Percentiles rank a stretch among this genome's conserved stretches.
Evolutionary conservation across 116 monocot species (phyloP).

Genomic region (Dioscorea cayenensis): DNA sequence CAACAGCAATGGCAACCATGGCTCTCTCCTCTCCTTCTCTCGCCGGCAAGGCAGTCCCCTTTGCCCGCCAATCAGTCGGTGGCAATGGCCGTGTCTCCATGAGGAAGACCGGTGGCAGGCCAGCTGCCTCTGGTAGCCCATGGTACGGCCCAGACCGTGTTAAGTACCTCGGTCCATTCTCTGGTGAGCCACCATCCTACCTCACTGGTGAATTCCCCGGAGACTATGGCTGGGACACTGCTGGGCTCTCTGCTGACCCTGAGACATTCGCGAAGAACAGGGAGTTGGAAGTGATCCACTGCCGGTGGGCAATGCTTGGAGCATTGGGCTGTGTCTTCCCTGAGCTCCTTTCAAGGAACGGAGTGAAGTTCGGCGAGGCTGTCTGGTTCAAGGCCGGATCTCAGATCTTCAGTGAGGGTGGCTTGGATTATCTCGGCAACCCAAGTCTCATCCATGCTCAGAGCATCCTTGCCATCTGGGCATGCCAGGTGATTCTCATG

Average conservation of each 20-base stretch:
- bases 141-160: slow-evolving; percentile 1
- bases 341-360: background rate
- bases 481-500: slow-evolving; percentile 47
- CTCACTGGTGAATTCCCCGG: background rate
- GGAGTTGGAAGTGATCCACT: background rate
- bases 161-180: background rate
- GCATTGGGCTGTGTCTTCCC: background rate
- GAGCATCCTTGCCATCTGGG: slow-evolving; percentile 79
- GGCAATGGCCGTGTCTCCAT: background rate
- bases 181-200: background rate
- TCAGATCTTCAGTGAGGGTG: background rate
- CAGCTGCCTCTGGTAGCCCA: background rate
- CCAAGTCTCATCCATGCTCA: slow-evolving; percentile 60
- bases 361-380: background rate
- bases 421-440: slow-evolving; percentile 19
- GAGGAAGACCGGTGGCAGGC: background rate
- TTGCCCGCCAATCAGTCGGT: background rate
- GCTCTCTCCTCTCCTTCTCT: background rate
- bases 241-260: background rate
- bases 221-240: background rate
- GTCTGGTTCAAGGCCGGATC: background rate
- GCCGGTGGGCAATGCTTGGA: background rate
- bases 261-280: background rate
- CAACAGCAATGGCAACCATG: background rate
- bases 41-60: background rate